These are phyloP conservation scores for Acanthamoeba royreba DNA, from an alignment of 208 protist species.

Conservation along the genomic window DNA sequence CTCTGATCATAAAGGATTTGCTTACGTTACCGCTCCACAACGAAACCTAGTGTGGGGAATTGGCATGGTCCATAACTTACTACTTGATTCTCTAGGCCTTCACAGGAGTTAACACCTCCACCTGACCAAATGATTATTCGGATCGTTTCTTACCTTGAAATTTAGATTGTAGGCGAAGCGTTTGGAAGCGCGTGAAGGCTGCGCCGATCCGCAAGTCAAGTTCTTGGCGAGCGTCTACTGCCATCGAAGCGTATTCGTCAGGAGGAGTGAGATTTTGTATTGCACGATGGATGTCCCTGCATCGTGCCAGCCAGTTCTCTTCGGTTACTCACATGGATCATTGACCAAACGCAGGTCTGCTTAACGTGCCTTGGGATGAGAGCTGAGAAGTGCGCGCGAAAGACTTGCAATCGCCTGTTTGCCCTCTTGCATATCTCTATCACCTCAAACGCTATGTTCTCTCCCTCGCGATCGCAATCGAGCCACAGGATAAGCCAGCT, in stretches of 20 bases:
- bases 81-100: slow-evolving; percentile 38
- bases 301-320: neutral
- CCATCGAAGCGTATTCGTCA: slow-evolving; percentile 71
- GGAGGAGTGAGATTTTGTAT: slow-evolving; percentile 63
- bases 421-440: slow-evolving; percentile 73
- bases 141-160: slow-evolving; percentile 66
- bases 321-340: no score
- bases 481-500: slow-evolving; percentile 82
- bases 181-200: slow-evolving; percentile 91
- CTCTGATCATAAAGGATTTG: no score
- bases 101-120: no score
- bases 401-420: slow-evolving; percentile 58
- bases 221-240: slow-evolving; percentile 88
- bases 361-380: slow-evolving; percentile 70
- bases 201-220: slow-evolving; percentile 90
- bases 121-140: no score
- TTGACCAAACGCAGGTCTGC: neutral
- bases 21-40: slow-evolving; percentile 85
- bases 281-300: slow-evolving; percentile 72
- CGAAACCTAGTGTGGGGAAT: slow-evolving; percentile 95
- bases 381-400: slow-evolving; percentile 85
- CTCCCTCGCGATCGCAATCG: slow-evolving; percentile 91
- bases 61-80: slow-evolving; percentile 90
- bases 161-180: slow-evolving; percentile 66
- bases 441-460: slow-evolving; percentile 92